Base-by-base conservation (phyloP, 2,329 filamentous ascomycete species). In the Colletotrichum australisinense region DNA sequence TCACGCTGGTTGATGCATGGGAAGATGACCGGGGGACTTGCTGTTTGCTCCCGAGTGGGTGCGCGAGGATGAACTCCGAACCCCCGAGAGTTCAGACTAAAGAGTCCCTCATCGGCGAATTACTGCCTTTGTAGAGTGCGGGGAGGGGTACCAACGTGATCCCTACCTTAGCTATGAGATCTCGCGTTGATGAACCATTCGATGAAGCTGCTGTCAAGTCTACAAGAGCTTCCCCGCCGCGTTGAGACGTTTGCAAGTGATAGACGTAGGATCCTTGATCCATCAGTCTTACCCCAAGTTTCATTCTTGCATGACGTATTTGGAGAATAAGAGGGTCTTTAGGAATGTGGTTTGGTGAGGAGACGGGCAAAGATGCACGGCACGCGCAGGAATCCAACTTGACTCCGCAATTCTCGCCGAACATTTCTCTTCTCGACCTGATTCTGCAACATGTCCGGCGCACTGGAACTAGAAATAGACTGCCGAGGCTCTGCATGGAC, bases 281-380 rank as follows among this genome's bases (percentile, higher is more conserved):
- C 9, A 24, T 57, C 32, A 9, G 16, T 56, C 24, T 12, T 66
- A 46, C 63, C 35, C 56, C 69, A 57, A 67, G 46, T 62, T 67
- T 32, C 22, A 49, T 16, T 62, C 3, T 5, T 38, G 56, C 63
- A 62, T 67, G 69, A 63, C 69, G 63, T 67, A 38, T 60, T 63
- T 71, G 68, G 68, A 67, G 63, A 67, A 67, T 30, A 22, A 65
- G 46, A 60, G 38, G 14, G 28, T 63, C 46, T 38, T 4, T 7
- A n/a, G 22, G 11, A 4, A 7, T 14, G 49, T 9, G 3, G 42
- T 49, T 49, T 4, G 42, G 42, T 26, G 30, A 26, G 49, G 14
- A 16, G 22, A 8, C 16, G 53, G 59, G 22, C 2, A 22, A 22
- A 26, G 35, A 49, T 11, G 28, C 24, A 24, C 12, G 59, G 14